Evolutionary conservation across 805 yeast genomes (phyloP).

Genomic region (Brettanomyces custersianus): DNA sequence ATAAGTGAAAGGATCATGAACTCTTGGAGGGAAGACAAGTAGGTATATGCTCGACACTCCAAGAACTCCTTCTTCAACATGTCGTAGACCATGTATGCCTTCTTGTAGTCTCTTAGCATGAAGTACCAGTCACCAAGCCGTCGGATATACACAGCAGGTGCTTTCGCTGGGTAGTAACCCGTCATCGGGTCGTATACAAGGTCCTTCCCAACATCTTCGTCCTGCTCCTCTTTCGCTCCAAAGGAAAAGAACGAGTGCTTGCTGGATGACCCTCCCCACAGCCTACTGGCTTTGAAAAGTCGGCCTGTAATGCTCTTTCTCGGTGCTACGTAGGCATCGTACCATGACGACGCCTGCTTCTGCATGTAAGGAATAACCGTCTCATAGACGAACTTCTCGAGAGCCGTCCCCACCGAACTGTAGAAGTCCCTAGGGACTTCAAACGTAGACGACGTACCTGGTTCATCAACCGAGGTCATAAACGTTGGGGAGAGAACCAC

Average conservation of each 20-base stretch:
- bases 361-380: slow-evolving; percentile 79
- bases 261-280: slow-evolving; percentile 35
- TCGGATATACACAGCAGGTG: slow-evolving; percentile 67
- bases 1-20: slow-evolving; percentile 71
- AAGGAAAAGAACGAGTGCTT: slow-evolving; percentile 25
- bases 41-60: slow-evolving; percentile 71
- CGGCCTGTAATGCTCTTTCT: slow-evolving; percentile 69
- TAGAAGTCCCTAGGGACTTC: slow-evolving; percentile 12
- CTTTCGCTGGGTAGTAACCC: slow-evolving; percentile 50
- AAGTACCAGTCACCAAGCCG: slow-evolving; percentile 89
- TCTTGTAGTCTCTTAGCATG: slow-evolving; percentile 81
- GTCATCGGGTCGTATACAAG: slow-evolving; percentile 36
- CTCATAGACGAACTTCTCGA: slow-evolving; percentile 40
- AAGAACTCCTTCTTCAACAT: slow-evolving; percentile 67
- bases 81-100: slow-evolving; percentile 79
- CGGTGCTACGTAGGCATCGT: slow-evolving; percentile 69
- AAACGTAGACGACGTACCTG: not conserved
- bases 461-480: not conserved
- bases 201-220: slow-evolving; percentile 5
- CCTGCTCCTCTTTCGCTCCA: slow-evolving; percentile 10
- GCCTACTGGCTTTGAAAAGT: slow-evolving; percentile 52
- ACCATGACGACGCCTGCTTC: slow-evolving; percentile 72
- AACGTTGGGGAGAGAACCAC: not conserved
- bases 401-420: slow-evolving; percentile 25
- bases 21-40: slow-evolving; percentile 80